Percentiles rank a stretch among this genome's conserved stretches.
Conservation (phyloP, 2,329 filamentous ascomycete species). For the Chaetothyriales sp. region DNA sequence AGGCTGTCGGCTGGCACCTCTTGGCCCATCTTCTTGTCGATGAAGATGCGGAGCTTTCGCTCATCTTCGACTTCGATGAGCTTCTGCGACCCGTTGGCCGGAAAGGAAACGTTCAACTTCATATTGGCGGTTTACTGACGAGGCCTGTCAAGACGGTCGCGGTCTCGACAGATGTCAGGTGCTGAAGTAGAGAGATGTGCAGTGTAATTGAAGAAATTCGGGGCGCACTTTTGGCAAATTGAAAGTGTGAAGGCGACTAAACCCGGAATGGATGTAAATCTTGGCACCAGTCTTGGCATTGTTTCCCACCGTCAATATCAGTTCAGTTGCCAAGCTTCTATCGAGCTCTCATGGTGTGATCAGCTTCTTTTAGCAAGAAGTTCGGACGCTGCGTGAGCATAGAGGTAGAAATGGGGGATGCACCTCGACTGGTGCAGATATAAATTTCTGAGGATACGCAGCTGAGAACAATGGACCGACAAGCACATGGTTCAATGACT, state of each 20-base stretch:
- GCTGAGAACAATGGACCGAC: too few species aligned
- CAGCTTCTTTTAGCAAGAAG: too few species aligned
- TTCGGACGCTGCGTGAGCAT: too few species aligned
- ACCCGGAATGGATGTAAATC: neutral
- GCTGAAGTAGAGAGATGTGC: conserved; percentile 17
- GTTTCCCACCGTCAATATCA: too few species aligned
- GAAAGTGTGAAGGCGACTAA: neutral
- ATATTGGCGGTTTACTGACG: conserved; percentile 30
- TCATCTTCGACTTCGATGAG: conserved; percentile 98
- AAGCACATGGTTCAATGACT: neutral
- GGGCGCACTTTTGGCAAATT: neutral
- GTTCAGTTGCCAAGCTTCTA: too few species aligned
- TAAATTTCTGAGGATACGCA: too few species aligned
- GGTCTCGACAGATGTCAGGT: conserved; percentile 27
- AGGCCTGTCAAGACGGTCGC: conserved; percentile 24
- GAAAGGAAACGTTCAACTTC: conserved; percentile 74
- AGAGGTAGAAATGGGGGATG: too few species aligned
- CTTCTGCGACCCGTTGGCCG: conserved; percentile 99
- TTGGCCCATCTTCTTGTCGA: conserved; percentile 79
- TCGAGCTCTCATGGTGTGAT: too few species aligned
- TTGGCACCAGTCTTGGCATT: neutral
- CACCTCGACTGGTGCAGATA: too few species aligned
- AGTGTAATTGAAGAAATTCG: neutral
- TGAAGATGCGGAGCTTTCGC: conserved; percentile 96
- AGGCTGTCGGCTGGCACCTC: conserved; percentile 78